Percentiles rank a stretch among this genome's conserved stretches.
Conservation (phyloP, 23 red algal species). For the Gracilaria vermiculophylla region DNA sequence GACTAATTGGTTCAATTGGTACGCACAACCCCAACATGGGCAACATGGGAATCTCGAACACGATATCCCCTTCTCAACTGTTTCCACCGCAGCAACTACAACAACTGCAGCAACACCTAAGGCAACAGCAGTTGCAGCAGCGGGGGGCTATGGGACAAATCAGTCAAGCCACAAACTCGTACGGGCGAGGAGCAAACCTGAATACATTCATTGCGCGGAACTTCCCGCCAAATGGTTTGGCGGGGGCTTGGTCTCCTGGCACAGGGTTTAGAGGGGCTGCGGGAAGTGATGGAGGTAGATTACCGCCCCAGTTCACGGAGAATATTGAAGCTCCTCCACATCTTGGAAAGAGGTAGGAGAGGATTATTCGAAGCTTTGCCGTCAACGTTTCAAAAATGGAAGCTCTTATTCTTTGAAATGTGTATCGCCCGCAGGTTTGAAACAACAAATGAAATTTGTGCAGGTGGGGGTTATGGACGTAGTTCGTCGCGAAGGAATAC, state of each 20-base stretch:
- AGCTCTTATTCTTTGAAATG: no score
- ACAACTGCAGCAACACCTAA: constrained; percentile 3
- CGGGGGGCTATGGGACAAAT: not conserved
- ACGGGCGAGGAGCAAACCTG: not conserved
- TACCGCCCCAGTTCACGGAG: not conserved
- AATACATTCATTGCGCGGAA: not conserved
- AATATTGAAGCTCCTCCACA: not conserved
- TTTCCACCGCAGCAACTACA: constrained; percentile 22
- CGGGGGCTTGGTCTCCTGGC: not conserved
- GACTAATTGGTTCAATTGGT: not conserved
- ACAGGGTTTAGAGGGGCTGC: not conserved
- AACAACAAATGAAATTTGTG: no score
- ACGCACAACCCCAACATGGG: not conserved
- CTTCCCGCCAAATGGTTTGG: not conserved
- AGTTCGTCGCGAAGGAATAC: no score
- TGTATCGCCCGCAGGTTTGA: not conserved
- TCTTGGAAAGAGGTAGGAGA: not conserved
- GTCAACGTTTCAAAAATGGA: no score
- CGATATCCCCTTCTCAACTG: not conserved
- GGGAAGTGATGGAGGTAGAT: not conserved
- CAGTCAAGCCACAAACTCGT: not conserved
- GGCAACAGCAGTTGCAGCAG: constrained; percentile 31
- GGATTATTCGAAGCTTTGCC: not conserved
- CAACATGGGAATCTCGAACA: not conserved
- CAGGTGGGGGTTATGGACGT: no score